Percentiles rank a stretch among this genome's conserved stretches.
These are phyloP conservation scores for Malus sylvestris DNA, from an alignment of 306 rosid species.

Conservation along the genomic window DNA sequence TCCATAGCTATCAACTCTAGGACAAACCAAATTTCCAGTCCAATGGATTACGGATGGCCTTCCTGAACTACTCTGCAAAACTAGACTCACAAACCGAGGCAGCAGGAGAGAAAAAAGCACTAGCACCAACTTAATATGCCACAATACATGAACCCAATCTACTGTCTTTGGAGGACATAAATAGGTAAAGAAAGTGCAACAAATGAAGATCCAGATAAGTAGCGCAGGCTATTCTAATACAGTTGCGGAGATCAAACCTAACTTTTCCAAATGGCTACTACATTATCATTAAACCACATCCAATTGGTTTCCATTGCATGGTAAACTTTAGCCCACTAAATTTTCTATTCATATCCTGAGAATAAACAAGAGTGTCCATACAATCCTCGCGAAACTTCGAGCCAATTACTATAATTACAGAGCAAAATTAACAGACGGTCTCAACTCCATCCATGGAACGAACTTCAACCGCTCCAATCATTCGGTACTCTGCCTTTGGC, in stretches of 20 bases:
- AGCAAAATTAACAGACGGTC: constrained; percentile 1
- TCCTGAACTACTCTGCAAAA: not conserved
- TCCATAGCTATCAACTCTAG: constrained; percentile 45
- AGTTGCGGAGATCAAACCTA: constrained; percentile 15
- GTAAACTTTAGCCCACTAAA: constrained; percentile 10
- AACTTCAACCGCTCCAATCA: constrained; percentile 16
- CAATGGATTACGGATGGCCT: not conserved
- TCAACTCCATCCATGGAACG: constrained; percentile 1
- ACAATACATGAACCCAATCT: constrained; percentile 8
- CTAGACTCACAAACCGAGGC: not conserved
- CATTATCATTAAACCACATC: constrained; percentile 15
- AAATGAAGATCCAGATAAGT: constrained; percentile 12
- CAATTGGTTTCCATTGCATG: constrained; percentile 26
- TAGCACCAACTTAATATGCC: constrained; percentile 8
- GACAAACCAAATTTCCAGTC: constrained; percentile 16
- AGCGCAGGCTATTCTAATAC: constrained; percentile 20
- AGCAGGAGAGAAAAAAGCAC: not conserved
- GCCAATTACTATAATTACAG: constrained; percentile 3
- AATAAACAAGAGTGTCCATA: constrained; percentile 22
- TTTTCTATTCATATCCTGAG: constrained; percentile 10
- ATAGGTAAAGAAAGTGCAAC: not conserved
- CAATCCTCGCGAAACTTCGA: constrained; percentile 11
- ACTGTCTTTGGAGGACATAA: not conserved
- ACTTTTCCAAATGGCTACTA: constrained; percentile 15
- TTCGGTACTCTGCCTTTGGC: constrained; percentile 15